These are phyloP conservation scores for Erodium maritimum DNA, from an alignment of 345 rosid species.

Conservation along the genomic window DNA sequence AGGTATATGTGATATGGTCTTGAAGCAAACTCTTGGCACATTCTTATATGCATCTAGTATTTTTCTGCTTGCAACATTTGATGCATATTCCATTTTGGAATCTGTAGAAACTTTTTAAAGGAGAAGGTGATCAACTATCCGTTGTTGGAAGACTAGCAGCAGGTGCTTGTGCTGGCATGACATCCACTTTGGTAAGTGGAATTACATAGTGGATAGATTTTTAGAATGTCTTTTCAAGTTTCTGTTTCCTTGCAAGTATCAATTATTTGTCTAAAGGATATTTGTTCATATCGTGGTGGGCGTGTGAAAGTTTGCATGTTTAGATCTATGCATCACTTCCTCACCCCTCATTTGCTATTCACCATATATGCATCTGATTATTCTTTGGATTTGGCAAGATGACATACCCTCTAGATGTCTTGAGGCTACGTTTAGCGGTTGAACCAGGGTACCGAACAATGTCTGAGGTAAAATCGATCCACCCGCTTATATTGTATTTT, in stretches of 20 bases:
- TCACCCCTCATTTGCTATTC: background rate
- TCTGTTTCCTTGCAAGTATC: background rate
- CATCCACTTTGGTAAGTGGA: slow-evolving; percentile 81
- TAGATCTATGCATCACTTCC: too few relatives aligned
- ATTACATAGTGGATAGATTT: background rate
- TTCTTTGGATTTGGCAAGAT: slow-evolving; percentile 28
- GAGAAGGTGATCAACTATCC: slow-evolving; percentile 68
- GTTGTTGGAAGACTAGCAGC: slow-evolving; percentile 89
- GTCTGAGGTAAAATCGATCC: slow-evolving; percentile 56
- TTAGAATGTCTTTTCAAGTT: background rate
- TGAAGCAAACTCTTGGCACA: background rate
- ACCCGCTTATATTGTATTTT: slow-evolving; percentile 4
- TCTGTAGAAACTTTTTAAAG: slow-evolving; percentile 63
- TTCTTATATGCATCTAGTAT: slow-evolving; percentile 1
- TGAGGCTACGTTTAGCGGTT: slow-evolving; percentile 81
- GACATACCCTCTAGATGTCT: slow-evolving; percentile 94
- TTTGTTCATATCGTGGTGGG: background rate
- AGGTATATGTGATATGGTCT: slow-evolving; percentile 30
- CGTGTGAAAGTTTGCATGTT: background rate
- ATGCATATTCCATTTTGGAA: slow-evolving; percentile 18
- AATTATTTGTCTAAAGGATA: background rate
- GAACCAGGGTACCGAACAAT: slow-evolving; percentile 80
- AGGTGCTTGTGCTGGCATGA: slow-evolving; percentile 99
- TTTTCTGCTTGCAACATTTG: background rate
- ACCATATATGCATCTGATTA: background rate